Evolutionary conservation across 805 yeast species (phyloP), one percentile per base, ranked within the genome.

Genomic region (Cyberlindnera saturnus): DNA sequence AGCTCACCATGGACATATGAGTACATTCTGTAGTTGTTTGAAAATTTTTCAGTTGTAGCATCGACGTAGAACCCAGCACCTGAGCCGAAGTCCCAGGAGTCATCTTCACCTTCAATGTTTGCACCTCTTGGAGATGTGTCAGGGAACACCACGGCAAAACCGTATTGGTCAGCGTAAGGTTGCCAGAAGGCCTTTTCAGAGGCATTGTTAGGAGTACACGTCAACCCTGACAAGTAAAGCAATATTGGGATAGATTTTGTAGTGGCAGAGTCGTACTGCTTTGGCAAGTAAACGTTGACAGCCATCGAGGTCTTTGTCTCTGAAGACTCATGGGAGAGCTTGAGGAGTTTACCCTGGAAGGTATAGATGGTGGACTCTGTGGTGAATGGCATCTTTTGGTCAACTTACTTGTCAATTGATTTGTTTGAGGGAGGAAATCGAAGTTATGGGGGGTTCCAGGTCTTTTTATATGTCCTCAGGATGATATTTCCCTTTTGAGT

Each of bases 81-180:
- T 2, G 89, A 71, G 19, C 99, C 99, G 59, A 91, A 86, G 61
- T 89, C 96, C 80, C 84, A 93, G 15, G 78, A 63, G 46, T 84
- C 95, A 55, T 81, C 80, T 60, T 84, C 93, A n/a, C 95, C 95
- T 29, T 75, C 80, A 46, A 82, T 71, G 39, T 70, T 71, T 13
- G 82, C 79, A 14, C 95, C 96, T 51, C 98, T 78, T 42, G 99
- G 98, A 8, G 98, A 90, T 4, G 99, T 93, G 64, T 91, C 99
- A 16, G 99, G 98, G 63, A 85, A 90, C 1, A 91, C 88, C 15
- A 91, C 66, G 0, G 95, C 96, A 62, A 91, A 82, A 5, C 95
- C 95, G 57, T 80, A 79, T 57, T 84, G 74, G 51, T 81, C 77
- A 7, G 95, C 96, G 60, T 81, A 82, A 44, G 81, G 76, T 55